These are phyloP conservation scores for Marasmius sp. DNA, from an alignment of 1,284 basidiomycete species.

Conservation along the genomic window DNA sequence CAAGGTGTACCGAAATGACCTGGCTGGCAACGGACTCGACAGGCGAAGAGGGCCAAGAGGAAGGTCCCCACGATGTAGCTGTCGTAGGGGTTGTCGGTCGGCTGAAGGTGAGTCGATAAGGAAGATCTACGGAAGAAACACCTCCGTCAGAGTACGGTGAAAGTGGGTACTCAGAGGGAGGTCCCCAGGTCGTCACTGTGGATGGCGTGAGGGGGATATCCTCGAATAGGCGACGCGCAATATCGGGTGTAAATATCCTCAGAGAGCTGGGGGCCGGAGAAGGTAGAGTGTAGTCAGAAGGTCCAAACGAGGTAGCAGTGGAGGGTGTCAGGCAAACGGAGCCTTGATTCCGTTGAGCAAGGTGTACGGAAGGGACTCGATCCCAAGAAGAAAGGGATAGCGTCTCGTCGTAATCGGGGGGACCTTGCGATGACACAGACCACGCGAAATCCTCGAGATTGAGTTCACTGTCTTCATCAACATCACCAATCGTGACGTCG, in stretches of 20 bases:
- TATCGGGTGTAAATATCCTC: constrained; percentile 29
- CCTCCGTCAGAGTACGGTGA: constrained; percentile 25
- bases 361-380: constrained; percentile 51
- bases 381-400: constrained; percentile 33
- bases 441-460: constrained; percentile 67
- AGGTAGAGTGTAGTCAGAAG: constrained; percentile 34
- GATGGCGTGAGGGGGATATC: constrained; percentile 28
- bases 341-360: constrained; percentile 52
- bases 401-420: constrained; percentile 42
- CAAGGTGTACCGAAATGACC: constrained; percentile 29
- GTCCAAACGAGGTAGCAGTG: constrained; percentile 49
- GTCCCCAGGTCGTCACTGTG: constrained; percentile 18
- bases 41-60: constrained; percentile 31
- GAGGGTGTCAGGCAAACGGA: constrained; percentile 62
- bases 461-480: constrained; percentile 36
- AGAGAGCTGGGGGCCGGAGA: constrained; percentile 18
- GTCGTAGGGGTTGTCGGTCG: constrained; percentile 44
- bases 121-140: constrained; percentile 47
- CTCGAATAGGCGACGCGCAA: constrained; percentile 35
- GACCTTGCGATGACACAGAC: constrained; percentile 68
- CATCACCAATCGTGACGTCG: constrained; percentile 37
- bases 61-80: constrained; percentile 51
- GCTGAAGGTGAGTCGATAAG: constrained; percentile 35
- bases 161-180: constrained; percentile 18
- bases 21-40: constrained; percentile 15